phyloP scores from a whole-genome alignment of 257 asterid species.

The Nyctanthes arbortristis region DNA sequence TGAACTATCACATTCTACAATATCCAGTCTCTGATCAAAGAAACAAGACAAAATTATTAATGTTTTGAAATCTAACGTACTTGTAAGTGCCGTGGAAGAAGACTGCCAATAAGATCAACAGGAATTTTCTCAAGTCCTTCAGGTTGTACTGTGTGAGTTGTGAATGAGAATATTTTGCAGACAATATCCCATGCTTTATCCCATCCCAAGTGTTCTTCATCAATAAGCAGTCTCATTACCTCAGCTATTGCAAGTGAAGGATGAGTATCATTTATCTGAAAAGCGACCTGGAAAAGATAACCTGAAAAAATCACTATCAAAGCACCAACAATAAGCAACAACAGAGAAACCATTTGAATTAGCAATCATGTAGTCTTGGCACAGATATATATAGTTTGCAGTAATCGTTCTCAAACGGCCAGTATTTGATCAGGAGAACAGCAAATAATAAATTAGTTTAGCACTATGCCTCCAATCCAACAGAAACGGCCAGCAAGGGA shows the following conservation, averaged over 20 bases:
- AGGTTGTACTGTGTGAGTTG: slow-evolving; percentile 45
- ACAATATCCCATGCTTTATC: slow-evolving; percentile 47
- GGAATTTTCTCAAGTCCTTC: slow-evolving; percentile 57
- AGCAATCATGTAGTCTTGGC: neutral
- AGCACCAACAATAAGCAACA: neutral
- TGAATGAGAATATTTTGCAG: slow-evolving; percentile 42
- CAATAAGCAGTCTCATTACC: slow-evolving; percentile 52
- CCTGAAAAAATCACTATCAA: neutral
- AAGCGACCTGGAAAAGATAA: slow-evolving; percentile 39
- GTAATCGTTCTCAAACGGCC: neutral
- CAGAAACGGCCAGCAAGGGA: neutral
- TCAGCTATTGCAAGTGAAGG: slow-evolving; percentile 54
- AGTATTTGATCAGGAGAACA: neutral
- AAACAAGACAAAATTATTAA: neutral
- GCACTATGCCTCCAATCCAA: neutral
- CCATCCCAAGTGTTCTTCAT: slow-evolving; percentile 49
- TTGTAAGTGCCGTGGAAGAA: slow-evolving; percentile 55
- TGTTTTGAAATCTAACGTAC: slow-evolving; percentile 26
- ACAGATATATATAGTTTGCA: neutral
- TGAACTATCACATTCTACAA: neutral
- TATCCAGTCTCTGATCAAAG: neutral
- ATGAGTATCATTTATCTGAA: slow-evolving; percentile 57
- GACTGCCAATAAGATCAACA: slow-evolving; percentile 47
- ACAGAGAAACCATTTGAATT: neutral
- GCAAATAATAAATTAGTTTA: neutral